Evolutionary conservation across 306 rosid species (phyloP), one percentile per base, ranked within the genome.

Genomic region (Vigna angularis): DNA sequence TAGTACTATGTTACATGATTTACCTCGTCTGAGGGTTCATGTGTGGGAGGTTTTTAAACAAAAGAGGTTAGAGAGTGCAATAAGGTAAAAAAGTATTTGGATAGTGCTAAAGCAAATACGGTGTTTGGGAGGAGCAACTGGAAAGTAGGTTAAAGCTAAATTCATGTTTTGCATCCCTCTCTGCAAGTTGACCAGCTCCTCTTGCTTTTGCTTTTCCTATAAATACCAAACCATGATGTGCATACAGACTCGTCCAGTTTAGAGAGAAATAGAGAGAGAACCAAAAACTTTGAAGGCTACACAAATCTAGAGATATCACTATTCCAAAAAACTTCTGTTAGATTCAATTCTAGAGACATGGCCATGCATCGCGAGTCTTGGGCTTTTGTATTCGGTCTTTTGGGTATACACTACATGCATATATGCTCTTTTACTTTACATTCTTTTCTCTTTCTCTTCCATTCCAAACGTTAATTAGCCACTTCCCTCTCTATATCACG

Each of bases 341-440:
- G 50, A 72, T 82, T 77, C 50, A 55, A 83, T 82, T 77, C 50
- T 55, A 85, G 49, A 85, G 49, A 86, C n/a, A 89, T 95, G 98
- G 83, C 86, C 57, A 68, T 85, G 75, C 53, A 67, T 44, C 84
- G 86, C 56, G 85, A 91, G 26, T 51, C 81, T 24, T 78, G 82
- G 74, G 89, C 86, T 75, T 81, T 93, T 76, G 83, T 88, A 6
- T 95, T 91, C 72, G 99, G 98, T 76, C 83, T 95, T 85, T 52
- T 95, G 79, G 98, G 98, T 94, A 86, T 4, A 34, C 32, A 57
- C 45, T 45, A 34, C 2, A 11, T 26, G 40, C 50, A 45, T 9
- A 45, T 9, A 36, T 69, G 6, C 0, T 68, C 48, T 5, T 7
- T 17, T 9, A 52, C 15, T 75, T 72, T 3, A 28, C 44, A 9